Base-by-base conservation (phyloP, 1,284 basidiomycete species). In the Jaminaea rosea region DNA sequence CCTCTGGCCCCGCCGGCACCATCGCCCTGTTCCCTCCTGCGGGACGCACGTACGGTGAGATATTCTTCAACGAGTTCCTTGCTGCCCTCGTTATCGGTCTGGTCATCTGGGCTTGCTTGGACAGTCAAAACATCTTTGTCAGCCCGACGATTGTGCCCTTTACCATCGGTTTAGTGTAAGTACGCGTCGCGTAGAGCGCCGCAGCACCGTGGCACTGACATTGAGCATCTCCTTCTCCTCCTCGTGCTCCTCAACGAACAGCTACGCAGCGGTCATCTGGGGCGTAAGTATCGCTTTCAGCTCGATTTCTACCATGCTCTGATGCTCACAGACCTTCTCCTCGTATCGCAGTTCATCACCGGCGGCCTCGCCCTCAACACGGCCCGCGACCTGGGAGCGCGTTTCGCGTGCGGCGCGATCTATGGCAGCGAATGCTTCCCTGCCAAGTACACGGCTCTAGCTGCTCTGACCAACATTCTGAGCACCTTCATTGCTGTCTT, bases 351-450 rank as follows among this genome's bases (percentile, higher is more conserved):
- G n/a, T n/a, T n/a, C n/a, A n/a, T n/a, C n/a, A n/a, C n/a, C n/a
- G 58, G 55, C 49, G 56, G 59, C 46, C 45, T 67, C 19, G 57
- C 60, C 15, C 60, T 63, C 52, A 67, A 67, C 56, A 53, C 63
- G 27, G 65, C 65, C 10, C 52, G 65, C 26, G 65, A 67, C 47
- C 17, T 67, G 1, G 63, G 63, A 34, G 60, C 58, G 0, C 36
- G 65, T 3, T 58, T 67, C 31, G 61, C 60, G 3, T 65, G 62
- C 50, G 63, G 55, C 26, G 56, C 57, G 45, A 57, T 67, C 52
- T 67, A 55, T 55, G 62, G 60, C 19, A n/a, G n/a, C 11, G 52
- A 61, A 17, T 65, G 62, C 55, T 67, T 67, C 62, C 65, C 65
- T 1, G 5, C 60, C 5, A 47, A 41, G 7, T 67, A 67, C 53